phyloP scores from a whole-genome alignment of 2,329 filamentous ascomycete species.

The Clonostachys solani region DNA sequence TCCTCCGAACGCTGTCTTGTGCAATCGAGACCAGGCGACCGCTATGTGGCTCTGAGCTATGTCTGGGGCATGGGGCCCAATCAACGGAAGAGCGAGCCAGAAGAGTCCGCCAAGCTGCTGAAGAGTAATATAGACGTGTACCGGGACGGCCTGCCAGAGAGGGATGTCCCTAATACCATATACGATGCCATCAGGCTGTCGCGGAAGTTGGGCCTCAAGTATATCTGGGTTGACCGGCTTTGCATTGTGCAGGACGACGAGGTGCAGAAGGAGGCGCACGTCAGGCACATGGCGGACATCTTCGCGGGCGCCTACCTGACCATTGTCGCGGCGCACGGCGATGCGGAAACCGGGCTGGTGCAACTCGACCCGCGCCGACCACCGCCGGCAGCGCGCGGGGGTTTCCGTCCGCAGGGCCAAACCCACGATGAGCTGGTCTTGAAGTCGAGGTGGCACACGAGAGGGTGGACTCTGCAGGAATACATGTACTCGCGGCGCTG shows the following conservation, averaged over 20 bases:
- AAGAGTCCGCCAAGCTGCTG: constrained; percentile 22
- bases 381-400: constrained; percentile 3
- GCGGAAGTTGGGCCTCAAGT: constrained; percentile 33
- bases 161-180: constrained; percentile 32
- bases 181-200: constrained; percentile 38
- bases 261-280: constrained; percentile 29
- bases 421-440: constrained; percentile 32
- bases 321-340: constrained; percentile 35
- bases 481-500: constrained; percentile 33
- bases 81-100: constrained; percentile 12
- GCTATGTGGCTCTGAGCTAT: constrained; percentile 41
- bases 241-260: constrained; percentile 40
- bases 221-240: constrained; percentile 41
- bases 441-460: constrained; percentile 29
- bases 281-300: constrained; percentile 38
- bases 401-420: constrained; percentile 3
- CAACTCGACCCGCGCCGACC: constrained; percentile 27
- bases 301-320: constrained; percentile 39
- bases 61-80: constrained; percentile 27
- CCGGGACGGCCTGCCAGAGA: constrained; percentile 26
- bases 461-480: constrained; percentile 40
- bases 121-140: constrained; percentile 28
- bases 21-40: constrained; percentile 26
- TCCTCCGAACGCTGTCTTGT: constrained; percentile 31
- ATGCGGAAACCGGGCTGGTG: constrained; percentile 28